Conservation (phyloP, 2,329 filamentous ascomycete genomes). For the Tolypocladium sp. region DNA sequence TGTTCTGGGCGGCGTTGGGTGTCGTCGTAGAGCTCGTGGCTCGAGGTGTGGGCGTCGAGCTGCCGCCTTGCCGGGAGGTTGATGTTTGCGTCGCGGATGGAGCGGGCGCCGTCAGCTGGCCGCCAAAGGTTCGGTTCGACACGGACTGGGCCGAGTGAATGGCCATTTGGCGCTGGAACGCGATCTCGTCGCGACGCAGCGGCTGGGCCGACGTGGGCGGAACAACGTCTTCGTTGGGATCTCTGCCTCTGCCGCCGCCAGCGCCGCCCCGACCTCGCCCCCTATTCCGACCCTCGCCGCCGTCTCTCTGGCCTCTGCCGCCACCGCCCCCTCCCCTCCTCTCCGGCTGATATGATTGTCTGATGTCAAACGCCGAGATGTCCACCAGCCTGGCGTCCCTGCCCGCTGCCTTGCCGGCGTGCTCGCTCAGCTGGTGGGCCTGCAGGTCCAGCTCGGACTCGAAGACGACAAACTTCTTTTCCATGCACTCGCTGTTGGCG, state of each 20-base stretch:
- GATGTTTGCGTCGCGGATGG: slow-evolving; percentile 6
- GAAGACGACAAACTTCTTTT: slow-evolving; percentile 98
- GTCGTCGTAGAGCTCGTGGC: slow-evolving; percentile 1
- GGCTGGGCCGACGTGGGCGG: slow-evolving; percentile 71
- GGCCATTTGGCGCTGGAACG: slow-evolving; percentile 85
- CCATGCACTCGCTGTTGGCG: slow-evolving; percentile 74
- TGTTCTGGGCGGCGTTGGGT: slow-evolving; percentile 4
- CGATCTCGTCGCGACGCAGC: slow-evolving; percentile 75
- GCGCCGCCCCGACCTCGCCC: slow-evolving; percentile 22
- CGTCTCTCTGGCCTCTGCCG: slow-evolving; percentile 31
- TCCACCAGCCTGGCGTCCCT: slow-evolving; percentile 80
- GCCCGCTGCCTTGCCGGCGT: slow-evolving; percentile 77
- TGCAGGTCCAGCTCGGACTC: slow-evolving; percentile 91
- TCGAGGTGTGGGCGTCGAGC: neutral
- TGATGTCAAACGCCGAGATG: slow-evolving; percentile 75
- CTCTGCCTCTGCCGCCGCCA: slow-evolving; percentile 55
- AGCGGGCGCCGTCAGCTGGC: slow-evolving; percentile 55
- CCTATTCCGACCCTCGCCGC: slow-evolving; percentile 26
- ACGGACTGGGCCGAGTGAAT: slow-evolving; percentile 82
- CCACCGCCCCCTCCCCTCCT: slow-evolving; percentile 30
- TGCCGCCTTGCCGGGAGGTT: slow-evolving; percentile 9
- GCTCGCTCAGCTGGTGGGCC: slow-evolving; percentile 78
- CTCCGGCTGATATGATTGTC: slow-evolving; percentile 61
- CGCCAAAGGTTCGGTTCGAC: slow-evolving; percentile 73
- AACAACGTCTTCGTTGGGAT: slow-evolving; percentile 77